phyloP scores from a whole-genome alignment of 305 asterid species.

The Fraxinus baroniana region DNA sequence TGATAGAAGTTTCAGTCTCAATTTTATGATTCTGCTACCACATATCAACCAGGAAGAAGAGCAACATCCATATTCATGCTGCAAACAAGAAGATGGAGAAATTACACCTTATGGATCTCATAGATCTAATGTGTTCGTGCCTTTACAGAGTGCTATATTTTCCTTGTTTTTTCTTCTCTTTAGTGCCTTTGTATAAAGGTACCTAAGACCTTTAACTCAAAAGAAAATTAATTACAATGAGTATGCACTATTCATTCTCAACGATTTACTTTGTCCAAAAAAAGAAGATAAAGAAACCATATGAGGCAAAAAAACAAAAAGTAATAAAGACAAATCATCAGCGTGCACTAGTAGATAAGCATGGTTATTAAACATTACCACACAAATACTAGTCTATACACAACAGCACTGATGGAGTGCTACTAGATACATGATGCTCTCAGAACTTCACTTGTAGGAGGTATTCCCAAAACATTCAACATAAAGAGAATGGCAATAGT shows the following conservation, averaged over 20 bases:
- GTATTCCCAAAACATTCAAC: not conserved
- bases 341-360: not conserved
- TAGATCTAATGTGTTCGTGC: not conserved
- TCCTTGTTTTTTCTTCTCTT: not conserved
- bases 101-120: not conserved
- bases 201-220: not conserved
- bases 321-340: not conserved
- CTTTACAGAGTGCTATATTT: not conserved
- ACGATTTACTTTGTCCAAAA: not conserved
- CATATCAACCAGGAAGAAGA: not conserved
- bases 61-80: not conserved
- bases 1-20: not conserved
- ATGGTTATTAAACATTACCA: not conserved
- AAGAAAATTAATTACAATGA: not conserved
- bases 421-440: not conserved
- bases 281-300: not conserved
- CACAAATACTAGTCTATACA: not conserved
- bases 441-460: not conserved
- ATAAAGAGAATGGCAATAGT: not conserved
- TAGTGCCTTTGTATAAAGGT: not conserved
- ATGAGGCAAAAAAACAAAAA: not conserved
- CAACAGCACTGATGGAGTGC: constrained; percentile 1
- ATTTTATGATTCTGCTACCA: not conserved
- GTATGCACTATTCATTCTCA: not conserved
- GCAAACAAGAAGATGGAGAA: not conserved